A percentile compares a stretch with the other conserved stretches of the same genome.
These are phyloP conservation scores for Capsella rubella DNA, from an alignment of 441 rosid species.

Conservation along the genomic window DNA sequence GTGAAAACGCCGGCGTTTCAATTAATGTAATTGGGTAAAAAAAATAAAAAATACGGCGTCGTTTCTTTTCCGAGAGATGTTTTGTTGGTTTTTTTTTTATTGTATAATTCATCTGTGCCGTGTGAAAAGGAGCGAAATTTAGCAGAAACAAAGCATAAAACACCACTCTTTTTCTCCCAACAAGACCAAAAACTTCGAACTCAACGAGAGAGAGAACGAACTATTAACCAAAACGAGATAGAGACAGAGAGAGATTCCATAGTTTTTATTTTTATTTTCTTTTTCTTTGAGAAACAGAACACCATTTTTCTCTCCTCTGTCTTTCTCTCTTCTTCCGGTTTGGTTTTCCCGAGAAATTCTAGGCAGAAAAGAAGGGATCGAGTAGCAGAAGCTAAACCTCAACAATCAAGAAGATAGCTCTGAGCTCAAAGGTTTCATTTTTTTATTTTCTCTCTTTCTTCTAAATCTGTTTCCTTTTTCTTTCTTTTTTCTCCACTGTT, in stretches of 20 bases:
- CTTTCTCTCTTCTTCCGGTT: slow-evolving; percentile 31
- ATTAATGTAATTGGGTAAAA: not conserved
- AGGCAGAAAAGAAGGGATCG: slow-evolving; percentile 16
- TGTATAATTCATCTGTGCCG: slow-evolving; percentile 8
- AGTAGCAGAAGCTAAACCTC: slow-evolving; percentile 29
- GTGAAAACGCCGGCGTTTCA: slow-evolving; percentile 32
- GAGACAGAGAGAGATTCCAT: not conserved
- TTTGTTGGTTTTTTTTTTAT: not conserved
- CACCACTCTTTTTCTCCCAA: slow-evolving; percentile 36
- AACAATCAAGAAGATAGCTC: slow-evolving; percentile 22
- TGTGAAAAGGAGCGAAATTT: slow-evolving; percentile 39
- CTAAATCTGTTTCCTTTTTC: not conserved
- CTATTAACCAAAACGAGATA: slow-evolving; percentile 13
- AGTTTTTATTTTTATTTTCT: not conserved
- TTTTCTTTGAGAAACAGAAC: slow-evolving; percentile 10
- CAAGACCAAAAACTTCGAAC: slow-evolving; percentile 44
- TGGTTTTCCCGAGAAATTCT: slow-evolving; percentile 35
- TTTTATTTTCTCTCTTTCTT: not conserved
- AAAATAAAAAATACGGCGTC: not conserved
- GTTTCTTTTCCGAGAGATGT: slow-evolving; percentile 27
- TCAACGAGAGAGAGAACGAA: slow-evolving; percentile 35
- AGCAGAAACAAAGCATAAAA: slow-evolving; percentile 26
- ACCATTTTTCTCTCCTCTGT: slow-evolving; percentile 26
- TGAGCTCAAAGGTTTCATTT: slow-evolving; percentile 14
- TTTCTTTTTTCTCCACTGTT: not conserved